Evolutionary conservation across 1,284 basidiomycete genomes (phyloP).

Genomic region (Abortiporus biennis): DNA sequence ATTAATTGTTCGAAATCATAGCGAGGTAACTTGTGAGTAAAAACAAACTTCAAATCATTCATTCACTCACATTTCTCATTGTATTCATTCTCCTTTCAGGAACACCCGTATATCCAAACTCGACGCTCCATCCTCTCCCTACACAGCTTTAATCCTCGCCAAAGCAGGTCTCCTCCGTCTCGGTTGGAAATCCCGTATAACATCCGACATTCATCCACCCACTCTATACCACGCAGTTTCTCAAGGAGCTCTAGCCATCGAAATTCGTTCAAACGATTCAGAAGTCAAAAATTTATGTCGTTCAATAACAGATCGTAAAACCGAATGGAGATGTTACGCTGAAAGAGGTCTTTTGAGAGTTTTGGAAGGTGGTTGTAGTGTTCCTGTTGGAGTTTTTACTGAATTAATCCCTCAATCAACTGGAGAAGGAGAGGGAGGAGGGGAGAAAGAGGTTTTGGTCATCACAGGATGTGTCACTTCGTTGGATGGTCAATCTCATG

Average conservation of each 20-base stretch:
- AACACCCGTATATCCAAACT: conserved; percentile 91
- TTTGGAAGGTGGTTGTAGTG: conserved; percentile 95
- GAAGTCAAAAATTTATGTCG: conserved; percentile 59
- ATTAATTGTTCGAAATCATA: conserved; percentile 22
- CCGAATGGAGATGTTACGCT: conserved; percentile 70
- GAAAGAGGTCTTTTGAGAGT: conserved; percentile 86
- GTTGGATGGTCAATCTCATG: conserved; percentile 64
- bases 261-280: conserved; percentile 74
- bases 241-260: conserved; percentile 89
- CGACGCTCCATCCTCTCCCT: conserved; percentile 81
- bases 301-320: conserved; percentile 68
- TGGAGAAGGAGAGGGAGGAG: conserved; percentile 25
- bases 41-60: conserved; percentile 4
- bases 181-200: conserved; percentile 74
- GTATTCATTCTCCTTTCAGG: conserved; percentile 31
- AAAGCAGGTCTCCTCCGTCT: conserved; percentile 90
- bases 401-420: conserved; percentile 30
- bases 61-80: not conserved
- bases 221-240: conserved; percentile 87
- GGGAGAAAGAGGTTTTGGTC: conserved; percentile 32
- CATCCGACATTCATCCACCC: conserved; percentile 71
- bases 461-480: conserved; percentile 80
- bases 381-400: conserved; percentile 88
- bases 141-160: conserved; percentile 88
- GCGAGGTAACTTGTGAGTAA: conserved; percentile 76